These are phyloP conservation scores for Rhizophora apiculata DNA, from an alignment of 345 rosid species.

Conservation along the genomic window DNA sequence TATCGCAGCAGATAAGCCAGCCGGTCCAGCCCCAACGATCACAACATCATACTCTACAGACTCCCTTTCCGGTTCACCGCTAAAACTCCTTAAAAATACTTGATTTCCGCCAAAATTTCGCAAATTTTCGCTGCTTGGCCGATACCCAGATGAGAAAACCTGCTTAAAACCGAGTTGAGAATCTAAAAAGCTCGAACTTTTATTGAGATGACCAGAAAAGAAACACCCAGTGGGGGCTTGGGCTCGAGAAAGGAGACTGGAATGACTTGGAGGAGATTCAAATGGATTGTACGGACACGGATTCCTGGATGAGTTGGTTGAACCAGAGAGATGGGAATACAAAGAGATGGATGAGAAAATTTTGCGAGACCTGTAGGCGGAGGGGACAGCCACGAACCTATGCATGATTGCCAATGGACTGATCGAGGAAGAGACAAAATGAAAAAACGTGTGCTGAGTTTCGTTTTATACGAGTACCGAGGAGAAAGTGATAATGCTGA, in stretches of 20 bases:
- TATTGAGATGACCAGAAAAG: conserved; percentile 11
- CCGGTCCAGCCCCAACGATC: conserved; percentile 95
- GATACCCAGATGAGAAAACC: conserved; percentile 35
- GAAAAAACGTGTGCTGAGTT: neutral
- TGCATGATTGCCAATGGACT: conserved; percentile 35
- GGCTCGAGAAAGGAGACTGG: conserved; percentile 8
- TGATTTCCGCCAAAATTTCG: conserved; percentile 5
- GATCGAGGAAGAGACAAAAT: neutral
- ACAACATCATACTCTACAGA: conserved; percentile 85
- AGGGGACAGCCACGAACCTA: conserved; percentile 29
- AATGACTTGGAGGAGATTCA: conserved; percentile 16
- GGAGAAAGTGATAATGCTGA: no score
- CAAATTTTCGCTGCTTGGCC: conserved; percentile 14
- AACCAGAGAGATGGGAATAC: conserved; percentile 12
- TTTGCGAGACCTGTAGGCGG: conserved; percentile 20
- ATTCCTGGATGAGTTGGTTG: neutral
- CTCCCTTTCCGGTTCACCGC: conserved; percentile 55
- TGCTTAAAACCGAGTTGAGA: conserved; percentile 12
- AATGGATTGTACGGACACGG: conserved; percentile 8
- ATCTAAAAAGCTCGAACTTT: conserved; percentile 23
- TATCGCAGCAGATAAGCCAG: conserved; percentile 92
- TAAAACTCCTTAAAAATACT: conserved; percentile 34
- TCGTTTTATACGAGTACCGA: neutral
- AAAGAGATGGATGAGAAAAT: conserved; percentile 15
- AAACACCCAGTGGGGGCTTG: conserved; percentile 22